phyloP scores from a whole-genome alignment of 2,329 filamentous ascomycete species.

The Penicillium sp. region DNA sequence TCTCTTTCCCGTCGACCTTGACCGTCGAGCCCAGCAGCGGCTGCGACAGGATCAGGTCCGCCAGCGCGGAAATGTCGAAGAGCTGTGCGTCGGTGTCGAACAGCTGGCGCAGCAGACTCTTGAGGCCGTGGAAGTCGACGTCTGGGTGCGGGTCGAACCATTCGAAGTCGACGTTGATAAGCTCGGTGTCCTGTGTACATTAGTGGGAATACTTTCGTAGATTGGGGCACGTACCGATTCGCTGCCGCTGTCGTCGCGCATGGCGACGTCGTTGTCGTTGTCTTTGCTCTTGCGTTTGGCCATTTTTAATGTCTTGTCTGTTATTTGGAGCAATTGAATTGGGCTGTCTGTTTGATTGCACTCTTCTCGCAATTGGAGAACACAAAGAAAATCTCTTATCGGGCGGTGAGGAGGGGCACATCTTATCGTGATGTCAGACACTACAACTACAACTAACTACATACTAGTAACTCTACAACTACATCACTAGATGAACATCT shows the following conservation, averaged over 20 bases:
- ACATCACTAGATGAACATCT: too few relatives aligned
- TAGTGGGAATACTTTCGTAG: too few relatives aligned
- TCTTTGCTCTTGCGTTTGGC: conserved; percentile 51
- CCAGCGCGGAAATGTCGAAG: conserved; percentile 81
- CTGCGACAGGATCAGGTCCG: conserved; percentile 83
- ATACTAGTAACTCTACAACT: background rate
- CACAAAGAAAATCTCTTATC: background rate
- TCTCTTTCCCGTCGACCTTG: conserved; percentile 93
- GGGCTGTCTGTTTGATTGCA: background rate
- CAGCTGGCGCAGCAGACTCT: conserved; percentile 82
- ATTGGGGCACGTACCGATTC: conserved; percentile 23
- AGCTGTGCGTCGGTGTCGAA: conserved; percentile 82
- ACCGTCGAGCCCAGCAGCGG: conserved; percentile 87
- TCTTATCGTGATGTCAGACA: conserved; percentile 2
- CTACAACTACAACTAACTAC: background rate
- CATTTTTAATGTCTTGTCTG: conserved; percentile 33
- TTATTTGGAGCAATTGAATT: background rate
- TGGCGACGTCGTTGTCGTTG: conserved; percentile 36
- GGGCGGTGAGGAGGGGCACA: conserved; percentile 9
- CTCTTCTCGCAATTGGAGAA: background rate
- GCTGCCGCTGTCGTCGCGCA: conserved; percentile 36
- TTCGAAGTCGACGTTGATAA: conserved; percentile 95
- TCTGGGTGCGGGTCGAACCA: conserved; percentile 93
- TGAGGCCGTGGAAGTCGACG: conserved; percentile 92
- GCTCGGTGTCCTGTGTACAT: conserved; percentile 79